phyloP scores from a whole-genome alignment of 345 rosid species.

The Reutealis trisperma region DNA sequence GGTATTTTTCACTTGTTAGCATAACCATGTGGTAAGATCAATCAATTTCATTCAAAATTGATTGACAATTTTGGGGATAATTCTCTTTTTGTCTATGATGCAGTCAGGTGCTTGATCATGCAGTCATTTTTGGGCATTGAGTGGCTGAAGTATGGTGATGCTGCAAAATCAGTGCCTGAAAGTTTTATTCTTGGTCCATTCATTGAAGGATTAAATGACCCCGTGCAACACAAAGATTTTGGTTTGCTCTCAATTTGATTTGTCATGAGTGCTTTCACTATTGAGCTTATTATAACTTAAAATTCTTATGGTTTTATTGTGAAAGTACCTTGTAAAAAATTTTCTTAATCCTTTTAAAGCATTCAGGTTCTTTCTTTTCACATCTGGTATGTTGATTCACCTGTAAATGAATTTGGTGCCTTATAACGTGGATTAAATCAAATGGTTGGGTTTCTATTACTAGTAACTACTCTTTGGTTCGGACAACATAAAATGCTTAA shows the following conservation, averaged over 20 bases:
- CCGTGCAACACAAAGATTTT: constrained; percentile 84
- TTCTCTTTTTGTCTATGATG: constrained; percentile 29
- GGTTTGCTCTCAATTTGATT: constrained; percentile 52
- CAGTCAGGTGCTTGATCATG: constrained; percentile 96
- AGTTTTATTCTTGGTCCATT: constrained; percentile 81
- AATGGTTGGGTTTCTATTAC: not conserved
- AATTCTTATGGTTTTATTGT: not conserved
- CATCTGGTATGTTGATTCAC: not conserved
- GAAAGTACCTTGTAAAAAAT: not conserved
- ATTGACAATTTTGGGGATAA: not conserved
- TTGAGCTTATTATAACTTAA: constrained; percentile 10
- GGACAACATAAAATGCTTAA: not conserved
- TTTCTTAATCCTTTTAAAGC: not conserved
- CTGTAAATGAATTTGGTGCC: not conserved
- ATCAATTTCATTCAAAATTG: not conserved
- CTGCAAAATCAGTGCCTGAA: constrained; percentile 64
- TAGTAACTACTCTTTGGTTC: not conserved
- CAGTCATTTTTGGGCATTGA: constrained; percentile 79
- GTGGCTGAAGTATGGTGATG: constrained; percentile 59
- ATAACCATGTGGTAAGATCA: constrained; percentile 14
- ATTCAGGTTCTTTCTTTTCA: not conserved
- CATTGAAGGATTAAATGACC: constrained; percentile 83
- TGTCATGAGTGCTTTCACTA: constrained; percentile 3
- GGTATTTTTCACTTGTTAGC: constrained; percentile 46
- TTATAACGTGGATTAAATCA: not conserved